These are phyloP conservation scores for Podospora conica DNA, from an alignment of 495 filamentous ascomycete genomes.

Conservation along the genomic window DNA sequence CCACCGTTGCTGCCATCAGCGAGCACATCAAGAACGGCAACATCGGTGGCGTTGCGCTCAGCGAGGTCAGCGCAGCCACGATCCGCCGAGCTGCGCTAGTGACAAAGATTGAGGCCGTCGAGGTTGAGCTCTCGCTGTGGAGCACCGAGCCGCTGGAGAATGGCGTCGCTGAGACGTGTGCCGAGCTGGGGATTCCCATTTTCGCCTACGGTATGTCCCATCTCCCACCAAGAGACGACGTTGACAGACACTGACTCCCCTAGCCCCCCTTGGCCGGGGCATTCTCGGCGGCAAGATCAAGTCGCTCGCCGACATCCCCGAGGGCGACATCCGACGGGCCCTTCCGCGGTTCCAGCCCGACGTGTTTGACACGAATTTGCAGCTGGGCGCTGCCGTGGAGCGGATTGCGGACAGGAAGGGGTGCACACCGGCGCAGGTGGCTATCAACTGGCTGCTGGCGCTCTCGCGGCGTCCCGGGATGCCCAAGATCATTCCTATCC, in stretches of 20 bases:
- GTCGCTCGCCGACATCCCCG: conserved; percentile 54
- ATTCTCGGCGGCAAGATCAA: conserved; percentile 59
- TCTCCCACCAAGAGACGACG: neutral
- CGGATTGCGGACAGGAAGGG: conserved; percentile 63
- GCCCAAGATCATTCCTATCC: conserved; percentile 75
- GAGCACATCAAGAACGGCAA: conserved; percentile 65
- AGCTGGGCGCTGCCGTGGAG: conserved; percentile 61
- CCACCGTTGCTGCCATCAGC: conserved; percentile 48
- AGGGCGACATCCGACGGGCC: conserved; percentile 48
- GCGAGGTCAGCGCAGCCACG: conserved; percentile 66
- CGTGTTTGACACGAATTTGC: conserved; percentile 67
- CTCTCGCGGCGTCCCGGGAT: conserved; percentile 53
- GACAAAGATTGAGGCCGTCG: conserved; percentile 65
- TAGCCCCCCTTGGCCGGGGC: conserved; percentile 20
- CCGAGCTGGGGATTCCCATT: conserved; percentile 64
- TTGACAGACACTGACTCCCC: neutral
- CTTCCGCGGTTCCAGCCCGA: conserved; percentile 64
- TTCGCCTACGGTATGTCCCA: conserved; percentile 57
- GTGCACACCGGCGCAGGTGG: conserved; percentile 67
- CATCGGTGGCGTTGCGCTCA: conserved; percentile 67
- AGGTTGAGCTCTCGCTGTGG: conserved; percentile 77
- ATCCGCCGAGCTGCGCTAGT: conserved; percentile 66
- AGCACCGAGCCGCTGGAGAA: conserved; percentile 62
- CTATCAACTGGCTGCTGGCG: conserved; percentile 62
- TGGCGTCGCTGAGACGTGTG: conserved; percentile 64